phyloP scores from a whole-genome alignment of 2,329 filamentous ascomycete genomes.

The Lachnellula hyalina region DNA sequence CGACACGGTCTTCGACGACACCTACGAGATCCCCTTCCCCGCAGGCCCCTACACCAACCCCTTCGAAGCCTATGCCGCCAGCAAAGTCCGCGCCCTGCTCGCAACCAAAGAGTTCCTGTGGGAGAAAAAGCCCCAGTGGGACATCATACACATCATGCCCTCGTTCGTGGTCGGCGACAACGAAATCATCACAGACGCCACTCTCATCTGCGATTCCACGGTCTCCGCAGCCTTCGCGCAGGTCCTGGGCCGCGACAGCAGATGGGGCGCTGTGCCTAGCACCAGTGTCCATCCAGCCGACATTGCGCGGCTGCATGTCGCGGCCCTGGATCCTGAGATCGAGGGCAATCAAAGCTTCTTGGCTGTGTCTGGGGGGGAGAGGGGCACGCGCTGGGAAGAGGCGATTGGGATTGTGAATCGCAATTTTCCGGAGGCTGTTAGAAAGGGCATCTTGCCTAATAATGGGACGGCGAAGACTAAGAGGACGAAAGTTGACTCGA shows the following conservation, averaged over 20 bases:
- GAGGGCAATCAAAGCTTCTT: slow-evolving; percentile 20
- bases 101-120: slow-evolving; percentile 24
- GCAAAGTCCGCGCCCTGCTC: slow-evolving; percentile 26
- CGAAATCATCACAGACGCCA: slow-evolving; percentile 16
- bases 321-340: slow-evolving; percentile 19
- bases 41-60: slow-evolving; percentile 13
- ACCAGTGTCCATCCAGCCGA: slow-evolving; percentile 20
- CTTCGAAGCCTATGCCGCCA: slow-evolving; percentile 30
- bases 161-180: slow-evolving; percentile 22
- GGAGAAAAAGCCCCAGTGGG: slow-evolving; percentile 18
- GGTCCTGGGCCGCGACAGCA: slow-evolving; percentile 17
- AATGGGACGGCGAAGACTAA: slow-evolving; percentile 14
- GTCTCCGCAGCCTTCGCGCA: slow-evolving; percentile 13
- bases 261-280: slow-evolving; percentile 15
- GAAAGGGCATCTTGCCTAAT: slow-evolving; percentile 25
- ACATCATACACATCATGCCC: slow-evolving; percentile 25
- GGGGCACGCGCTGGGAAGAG: slow-evolving; percentile 35
- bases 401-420: slow-evolving; percentile 34
- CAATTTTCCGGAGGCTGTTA: slow-evolving; percentile 29
- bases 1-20: slow-evolving; percentile 21
- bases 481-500: slow-evolving; percentile 25
- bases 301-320: slow-evolving; percentile 20
- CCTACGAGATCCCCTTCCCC: slow-evolving; percentile 18
- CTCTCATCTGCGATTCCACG: slow-evolving; percentile 14
- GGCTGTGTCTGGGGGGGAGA: slow-evolving; percentile 16